These are phyloP conservation scores for Deakozyma indianensis DNA, from an alignment of 805 yeast species.

Conservation along the genomic window DNA sequence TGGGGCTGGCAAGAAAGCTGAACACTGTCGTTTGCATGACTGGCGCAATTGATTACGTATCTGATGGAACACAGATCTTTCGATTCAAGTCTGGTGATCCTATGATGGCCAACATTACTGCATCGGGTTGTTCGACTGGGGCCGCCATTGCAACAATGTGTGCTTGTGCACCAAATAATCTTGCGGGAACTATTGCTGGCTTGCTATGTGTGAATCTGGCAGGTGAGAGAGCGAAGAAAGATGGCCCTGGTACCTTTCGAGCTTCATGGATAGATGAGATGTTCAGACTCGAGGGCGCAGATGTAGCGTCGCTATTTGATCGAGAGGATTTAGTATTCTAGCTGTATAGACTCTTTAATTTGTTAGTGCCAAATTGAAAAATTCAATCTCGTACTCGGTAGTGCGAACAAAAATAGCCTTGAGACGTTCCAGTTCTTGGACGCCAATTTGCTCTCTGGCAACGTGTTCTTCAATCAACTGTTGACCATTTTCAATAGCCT, in stretches of 20 bases:
- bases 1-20: conserved; percentile 6
- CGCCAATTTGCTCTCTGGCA: neutral
- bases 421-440: neutral
- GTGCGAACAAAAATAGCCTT: conserved; percentile 1
- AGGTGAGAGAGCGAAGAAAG: neutral
- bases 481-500: neutral
- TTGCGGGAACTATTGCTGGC: neutral
- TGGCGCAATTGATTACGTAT: conserved; percentile 10
- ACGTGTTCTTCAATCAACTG: neutral
- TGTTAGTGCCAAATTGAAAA: neutral
- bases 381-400: neutral
- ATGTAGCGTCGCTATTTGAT: no score
- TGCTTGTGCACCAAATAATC: neutral
- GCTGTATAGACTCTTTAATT: neutral
- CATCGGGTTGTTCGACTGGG: conserved; percentile 10
- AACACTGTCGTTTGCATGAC: conserved; percentile 9
- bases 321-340: neutral
- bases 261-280: conserved; percentile 1
- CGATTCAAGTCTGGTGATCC: conserved; percentile 10
- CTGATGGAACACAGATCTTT: conserved; percentile 6
- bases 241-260: neutral
- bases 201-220: neutral
- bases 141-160: neutral
- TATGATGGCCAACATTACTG: conserved; percentile 13
- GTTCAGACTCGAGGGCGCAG: neutral